Evolutionary conservation across 495 filamentous ascomycete genomes (phyloP).

Genomic region (Aspergillus sclerotiicarbonarius): DNA sequence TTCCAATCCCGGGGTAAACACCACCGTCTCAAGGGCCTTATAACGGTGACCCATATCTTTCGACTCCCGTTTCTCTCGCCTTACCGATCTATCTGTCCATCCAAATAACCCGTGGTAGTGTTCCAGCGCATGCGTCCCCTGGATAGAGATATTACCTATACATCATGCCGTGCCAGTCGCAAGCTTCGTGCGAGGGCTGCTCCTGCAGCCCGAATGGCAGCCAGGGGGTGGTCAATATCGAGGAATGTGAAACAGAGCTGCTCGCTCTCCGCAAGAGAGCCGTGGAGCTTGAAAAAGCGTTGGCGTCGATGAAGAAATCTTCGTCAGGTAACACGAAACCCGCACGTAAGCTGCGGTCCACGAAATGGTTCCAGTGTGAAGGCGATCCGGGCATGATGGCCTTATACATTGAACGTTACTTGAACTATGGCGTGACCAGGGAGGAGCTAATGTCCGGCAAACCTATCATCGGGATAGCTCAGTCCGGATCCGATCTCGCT

Average conservation of each 20-base stretch:
- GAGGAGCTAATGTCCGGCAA: conserved; percentile 54
- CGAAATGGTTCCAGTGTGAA: conserved; percentile 47
- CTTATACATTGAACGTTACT: conserved; percentile 54
- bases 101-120: neutral
- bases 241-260: conserved; percentile 41
- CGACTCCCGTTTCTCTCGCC: neutral
- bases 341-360: conserved; percentile 41
- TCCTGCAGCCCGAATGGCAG: conserved; percentile 28
- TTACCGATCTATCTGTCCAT: neutral
- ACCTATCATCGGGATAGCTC: conserved; percentile 57
- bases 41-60: neutral
- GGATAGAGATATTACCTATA: neutral
- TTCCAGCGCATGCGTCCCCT: neutral
- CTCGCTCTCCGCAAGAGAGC: conserved; percentile 36
- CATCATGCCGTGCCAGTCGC: conserved; percentile 34
- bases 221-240: conserved; percentile 28
- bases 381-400: conserved; percentile 51
- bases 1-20: neutral
- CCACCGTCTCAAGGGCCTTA: neutral
- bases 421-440: conserved; percentile 53
- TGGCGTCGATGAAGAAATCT: conserved; percentile 24
- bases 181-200: conserved; percentile 40
- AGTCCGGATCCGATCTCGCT: conserved; percentile 54
- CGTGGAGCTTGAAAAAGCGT: conserved; percentile 34
- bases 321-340: conserved; percentile 8